Conservation (phyloP, 2,329 filamentous ascomycete species). For the Hypomyces perniciosus region DNA sequence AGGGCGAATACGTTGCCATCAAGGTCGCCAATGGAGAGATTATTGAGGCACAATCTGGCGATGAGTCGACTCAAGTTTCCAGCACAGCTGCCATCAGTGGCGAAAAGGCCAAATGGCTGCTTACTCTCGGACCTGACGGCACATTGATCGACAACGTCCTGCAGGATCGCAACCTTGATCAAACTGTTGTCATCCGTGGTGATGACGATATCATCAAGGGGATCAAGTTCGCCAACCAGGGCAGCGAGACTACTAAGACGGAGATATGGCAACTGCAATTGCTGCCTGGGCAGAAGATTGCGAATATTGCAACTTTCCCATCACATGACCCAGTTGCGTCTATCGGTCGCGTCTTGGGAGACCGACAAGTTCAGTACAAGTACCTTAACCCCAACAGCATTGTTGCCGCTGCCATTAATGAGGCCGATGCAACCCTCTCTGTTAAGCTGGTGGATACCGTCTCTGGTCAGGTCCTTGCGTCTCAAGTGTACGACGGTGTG, state of each 20-base stretch:
- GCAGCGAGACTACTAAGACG: constrained; percentile 36
- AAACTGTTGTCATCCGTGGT: constrained; percentile 49
- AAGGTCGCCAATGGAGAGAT: constrained; percentile 47
- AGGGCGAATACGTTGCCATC: constrained; percentile 57
- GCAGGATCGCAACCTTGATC: constrained; percentile 40
- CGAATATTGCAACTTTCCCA: constrained; percentile 61
- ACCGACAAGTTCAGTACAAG: constrained; percentile 94
- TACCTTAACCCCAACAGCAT: constrained; percentile 86
- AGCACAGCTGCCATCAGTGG: constrained; percentile 49
- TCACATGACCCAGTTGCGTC: constrained; percentile 84
- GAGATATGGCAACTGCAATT: constrained; percentile 70
- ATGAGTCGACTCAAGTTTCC: constrained; percentile 16
- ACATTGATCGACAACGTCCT: constrained; percentile 40
- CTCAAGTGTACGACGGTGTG: constrained; percentile 64
- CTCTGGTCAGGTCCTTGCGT: constrained; percentile 73
- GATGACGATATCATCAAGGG: constrained; percentile 48
- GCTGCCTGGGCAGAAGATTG: constrained; percentile 59
- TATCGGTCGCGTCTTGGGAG: constrained; percentile 86
- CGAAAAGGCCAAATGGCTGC: constrained; percentile 45
- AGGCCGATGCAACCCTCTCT: constrained; percentile 53
- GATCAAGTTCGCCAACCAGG: constrained; percentile 43
- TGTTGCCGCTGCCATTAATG: constrained; percentile 64
- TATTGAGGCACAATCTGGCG: constrained; percentile 31
- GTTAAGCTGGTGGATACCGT: constrained; percentile 81
- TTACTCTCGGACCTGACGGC: constrained; percentile 48